Percentiles rank a stretch among this genome's conserved stretches.
These are phyloP conservation scores for Funneliformis geosporum DNA, from an alignment of 192 early-diverging fungal species.

Conservation along the genomic window DNA sequence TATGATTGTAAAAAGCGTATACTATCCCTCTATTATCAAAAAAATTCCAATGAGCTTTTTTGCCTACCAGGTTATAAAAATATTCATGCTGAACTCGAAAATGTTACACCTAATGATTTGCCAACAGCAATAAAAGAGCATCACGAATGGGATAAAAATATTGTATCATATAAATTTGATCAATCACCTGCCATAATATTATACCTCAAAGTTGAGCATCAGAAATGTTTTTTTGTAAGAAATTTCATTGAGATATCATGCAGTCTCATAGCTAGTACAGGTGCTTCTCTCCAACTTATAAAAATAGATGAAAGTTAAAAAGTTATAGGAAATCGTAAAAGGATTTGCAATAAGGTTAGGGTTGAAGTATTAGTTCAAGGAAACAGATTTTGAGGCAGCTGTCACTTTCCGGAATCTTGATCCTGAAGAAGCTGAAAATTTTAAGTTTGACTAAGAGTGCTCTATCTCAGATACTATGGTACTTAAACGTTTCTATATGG, in stretches of 20 bases:
- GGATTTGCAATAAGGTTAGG: neutral
- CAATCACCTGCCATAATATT: constrained; percentile 5
- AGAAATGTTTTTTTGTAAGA: neutral
- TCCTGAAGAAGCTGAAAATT: neutral
- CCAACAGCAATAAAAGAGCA: neutral
- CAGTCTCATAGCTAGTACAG: constrained; percentile 21
- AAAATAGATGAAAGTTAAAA: too few relatives aligned
- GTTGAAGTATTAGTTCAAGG: constrained; percentile 1
- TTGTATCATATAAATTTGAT: constrained; percentile 17
- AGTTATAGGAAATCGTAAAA: neutral
- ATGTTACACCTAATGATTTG: too few relatives aligned
- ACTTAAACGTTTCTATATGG: neutral
- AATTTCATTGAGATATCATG: neutral
- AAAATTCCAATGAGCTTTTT: neutral
- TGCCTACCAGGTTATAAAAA: neutral
- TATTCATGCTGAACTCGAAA: too few relatives aligned
- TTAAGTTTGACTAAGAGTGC: neutral
- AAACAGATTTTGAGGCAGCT: neutral
- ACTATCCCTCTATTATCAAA: constrained; percentile 1
- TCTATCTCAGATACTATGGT: constrained; percentile 8
- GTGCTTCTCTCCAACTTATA: neutral
- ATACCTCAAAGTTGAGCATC: constrained; percentile 18
- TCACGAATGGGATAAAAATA: constrained; percentile 5
- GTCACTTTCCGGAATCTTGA: neutral
- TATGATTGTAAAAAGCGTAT: constrained; percentile 9